Evolutionary conservation across 768 basidiomycete genomes (phyloP).

Genomic region (Dentipellis fragilis): DNA sequence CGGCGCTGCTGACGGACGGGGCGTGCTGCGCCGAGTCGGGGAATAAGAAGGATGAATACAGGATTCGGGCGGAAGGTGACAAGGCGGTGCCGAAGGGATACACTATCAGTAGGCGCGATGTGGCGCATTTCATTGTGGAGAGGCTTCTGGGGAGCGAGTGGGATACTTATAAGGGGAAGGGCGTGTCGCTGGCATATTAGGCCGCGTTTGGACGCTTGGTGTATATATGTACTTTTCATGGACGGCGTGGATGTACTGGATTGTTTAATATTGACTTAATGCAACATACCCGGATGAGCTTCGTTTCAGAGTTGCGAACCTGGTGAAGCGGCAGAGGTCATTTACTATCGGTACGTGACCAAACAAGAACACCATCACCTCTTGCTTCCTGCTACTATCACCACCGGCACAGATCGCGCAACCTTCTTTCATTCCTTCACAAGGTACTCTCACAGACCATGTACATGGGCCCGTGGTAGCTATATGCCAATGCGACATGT

Average conservation of each 20-base stretch:
- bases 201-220: background rate
- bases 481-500: no score
- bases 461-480: no score
- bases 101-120: slow-evolving; percentile 53
- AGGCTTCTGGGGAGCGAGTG: slow-evolving; percentile 30
- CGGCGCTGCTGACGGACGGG: slow-evolving; percentile 52
- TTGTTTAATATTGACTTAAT: background rate
- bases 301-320: no score
- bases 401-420: no score
- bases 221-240: background rate
- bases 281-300: no score
- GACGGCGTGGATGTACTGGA: background rate
- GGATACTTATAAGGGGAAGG: slow-evolving; percentile 43
- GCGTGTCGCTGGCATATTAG: slow-evolving; percentile 40
- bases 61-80: slow-evolving; percentile 30
- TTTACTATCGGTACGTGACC: no score
- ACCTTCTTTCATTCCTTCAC: no score
- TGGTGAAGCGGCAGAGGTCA: no score
- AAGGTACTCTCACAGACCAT: no score
- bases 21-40: slow-evolving; percentile 26
- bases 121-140: slow-evolving; percentile 55
- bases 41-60: slow-evolving; percentile 26
- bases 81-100: slow-evolving; percentile 24
- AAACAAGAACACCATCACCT: no score
- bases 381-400: no score